Evolutionary conservation across 2,329 filamentous ascomycete species (phyloP), one percentile per base, ranked within the genome.

Genomic region (Dothistroma septosporum): DNA sequence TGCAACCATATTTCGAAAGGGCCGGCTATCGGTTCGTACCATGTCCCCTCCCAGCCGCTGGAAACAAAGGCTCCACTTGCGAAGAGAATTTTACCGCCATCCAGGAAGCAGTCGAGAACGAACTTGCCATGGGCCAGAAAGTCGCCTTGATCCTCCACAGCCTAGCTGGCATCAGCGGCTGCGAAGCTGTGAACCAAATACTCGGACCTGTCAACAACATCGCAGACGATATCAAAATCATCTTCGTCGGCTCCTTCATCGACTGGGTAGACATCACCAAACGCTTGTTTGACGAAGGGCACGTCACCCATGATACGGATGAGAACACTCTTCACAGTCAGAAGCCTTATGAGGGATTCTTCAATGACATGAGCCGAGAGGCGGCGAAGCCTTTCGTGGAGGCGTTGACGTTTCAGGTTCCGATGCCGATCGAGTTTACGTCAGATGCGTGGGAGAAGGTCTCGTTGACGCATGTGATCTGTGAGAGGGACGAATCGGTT

Each of bases 311-410:
- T 4, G 49, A 60, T 5, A 32, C 19, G 55, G 55, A 16, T 2
- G 33, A 37, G 12, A 19, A 11, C 9, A 47, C 60, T 24, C 55
- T 56, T 32, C 55, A 35, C 37, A 44, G 50, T 4, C 44, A 58
- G 11, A 16, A 44, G 54, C 48, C 33, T 47, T 28, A 63, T 16
- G 33, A 60, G 24, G 41, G 53, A 5, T 53, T 63, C 44, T 63
- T 49, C 47, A 54, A 60, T 6, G 61, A 63, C 41, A 63, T 63
- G 61, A 52, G 16, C n/a, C 19, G 33, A 31, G 58, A 58, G 46
- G 58, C 58, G 21, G 50, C 60, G 8, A 32, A 28, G 28, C 61
- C 61, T 19, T 62, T 49, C 33, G 50, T 59, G 16, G 57, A 62
- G 14, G 61, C 61, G 2, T 28, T 62, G 48, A 37, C 33, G 33